phyloP scores from a whole-genome alignment of 306 rosid species.

The Hippophae tibetana region DNA sequence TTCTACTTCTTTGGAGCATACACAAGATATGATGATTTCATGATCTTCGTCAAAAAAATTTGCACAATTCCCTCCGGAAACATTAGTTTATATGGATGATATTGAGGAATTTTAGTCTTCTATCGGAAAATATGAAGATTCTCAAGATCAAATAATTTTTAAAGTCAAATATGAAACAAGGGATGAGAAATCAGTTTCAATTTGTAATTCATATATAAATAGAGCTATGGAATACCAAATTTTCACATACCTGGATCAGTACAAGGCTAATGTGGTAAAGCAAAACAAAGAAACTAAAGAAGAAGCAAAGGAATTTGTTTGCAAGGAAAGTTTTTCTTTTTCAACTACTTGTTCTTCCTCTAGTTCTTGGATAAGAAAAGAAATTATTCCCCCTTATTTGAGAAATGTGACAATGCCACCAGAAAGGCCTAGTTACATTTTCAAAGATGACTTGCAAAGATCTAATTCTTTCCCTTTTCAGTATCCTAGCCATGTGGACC shows the following conservation, averaged over 20 bases:
- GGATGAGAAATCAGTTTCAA: constrained; percentile 34
- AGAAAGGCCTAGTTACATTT: constrained; percentile 23
- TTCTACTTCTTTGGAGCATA: neutral
- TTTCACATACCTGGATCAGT: constrained; percentile 20
- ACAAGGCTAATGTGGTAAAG: constrained; percentile 4
- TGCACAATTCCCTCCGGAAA: constrained; percentile 20
- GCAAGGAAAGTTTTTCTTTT: neutral
- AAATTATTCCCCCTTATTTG: constrained; percentile 21
- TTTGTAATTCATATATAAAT: constrained; percentile 11
- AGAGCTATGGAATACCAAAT: constrained; percentile 20
- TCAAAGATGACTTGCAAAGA: constrained; percentile 32
- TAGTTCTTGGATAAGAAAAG: constrained; percentile 19
- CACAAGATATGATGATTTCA: constrained; percentile 8
- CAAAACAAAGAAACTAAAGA: constrained; percentile 17
- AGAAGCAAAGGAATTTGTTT: neutral
- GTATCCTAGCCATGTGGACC: constrained; percentile 24
- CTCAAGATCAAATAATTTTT: constrained; percentile 43
- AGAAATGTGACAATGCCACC: constrained; percentile 59
- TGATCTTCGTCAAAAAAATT: constrained; percentile 27
- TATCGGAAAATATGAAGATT: constrained; percentile 20
- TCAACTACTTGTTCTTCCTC: too few relatives aligned
- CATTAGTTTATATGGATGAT: constrained; percentile 37
- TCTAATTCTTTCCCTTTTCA: constrained; percentile 45
- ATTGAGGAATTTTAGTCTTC: constrained; percentile 39
- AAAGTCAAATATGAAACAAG: constrained; percentile 21